Evolutionary conservation across 306 rosid genomes (phyloP), one percentile per base, ranked within the genome.

Genomic region (Benincasa hispida): DNA sequence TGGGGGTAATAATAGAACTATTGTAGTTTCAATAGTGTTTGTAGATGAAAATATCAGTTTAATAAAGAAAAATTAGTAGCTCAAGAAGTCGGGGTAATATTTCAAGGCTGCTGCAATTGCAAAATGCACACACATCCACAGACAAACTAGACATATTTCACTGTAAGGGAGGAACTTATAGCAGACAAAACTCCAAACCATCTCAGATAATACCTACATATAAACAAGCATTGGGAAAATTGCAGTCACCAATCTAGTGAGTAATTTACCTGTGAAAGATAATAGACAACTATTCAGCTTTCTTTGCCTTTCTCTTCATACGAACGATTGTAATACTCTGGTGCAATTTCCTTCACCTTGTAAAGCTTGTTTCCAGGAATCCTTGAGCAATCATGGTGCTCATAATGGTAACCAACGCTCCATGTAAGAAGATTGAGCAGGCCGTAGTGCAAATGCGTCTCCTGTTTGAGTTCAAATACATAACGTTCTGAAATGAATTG

Each of bases 401-500:
- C 98, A 14, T 88, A n/a, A n/a, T n/a, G 96, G 86, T 85, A 88
- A 1, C 98, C 96, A 21, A 94, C 98, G 76, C 87, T 87, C 97
- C 97, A 94, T 13, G 97, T 86, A 45, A 93, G 79, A 76, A 87
- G 81, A 81, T 90, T 93, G 57, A 91, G 74, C 18, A 96, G 96
- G 70, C 97, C 97, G 42, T 90, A 91, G 85, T 91, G 91, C 78
- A 93, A 91, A 82, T 91, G 91, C 10, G 97, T 94, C 82, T 94
- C 98, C 79, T 91, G 98, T 0, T 85, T 85, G 14, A 96, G 93
- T 7, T 89, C 80, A 88, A 91, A 94, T 24, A 91, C 87, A 72
- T 94, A 94, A 79, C 91, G 97, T 83, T 94, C 97, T 0, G 96
- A 94, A 77, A 94, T 87, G 91, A 94, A 91, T 83, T 91, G 97